phyloP scores from a whole-genome alignment of 2,329 filamentous ascomycete genomes.

The Shiraia sp. region DNA sequence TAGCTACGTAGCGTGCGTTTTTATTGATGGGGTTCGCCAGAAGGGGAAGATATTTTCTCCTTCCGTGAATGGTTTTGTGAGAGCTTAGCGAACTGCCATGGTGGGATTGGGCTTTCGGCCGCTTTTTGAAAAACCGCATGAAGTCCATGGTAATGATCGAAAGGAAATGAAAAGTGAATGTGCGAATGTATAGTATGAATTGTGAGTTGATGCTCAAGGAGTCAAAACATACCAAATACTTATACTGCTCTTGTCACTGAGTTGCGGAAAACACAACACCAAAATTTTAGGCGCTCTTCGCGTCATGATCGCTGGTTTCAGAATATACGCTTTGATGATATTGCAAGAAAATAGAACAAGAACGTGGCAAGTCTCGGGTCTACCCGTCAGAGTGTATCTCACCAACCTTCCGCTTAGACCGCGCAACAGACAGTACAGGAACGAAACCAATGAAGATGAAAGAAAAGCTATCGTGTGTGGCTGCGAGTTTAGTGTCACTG shows the following conservation, averaged over 20 bases:
- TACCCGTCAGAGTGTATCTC: no score
- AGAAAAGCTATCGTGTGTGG: no score
- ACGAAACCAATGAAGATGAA: no score
- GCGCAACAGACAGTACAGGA: no score
- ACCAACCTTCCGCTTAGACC: no score
- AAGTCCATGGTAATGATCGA: slow-evolving; percentile 18
- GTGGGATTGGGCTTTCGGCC: slow-evolving; percentile 9
- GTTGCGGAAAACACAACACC: no score
- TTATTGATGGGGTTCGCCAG: slow-evolving; percentile 25
- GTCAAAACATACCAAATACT: neutral
- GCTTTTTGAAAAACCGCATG: slow-evolving; percentile 19
- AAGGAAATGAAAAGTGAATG: neutral
- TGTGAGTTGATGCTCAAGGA: neutral
- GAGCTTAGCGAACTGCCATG: neutral
- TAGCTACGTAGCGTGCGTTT: slow-evolving; percentile 17
- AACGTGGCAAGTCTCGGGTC: no score
- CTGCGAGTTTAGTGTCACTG: no score
- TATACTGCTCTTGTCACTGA: neutral
- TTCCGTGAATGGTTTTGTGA: neutral
- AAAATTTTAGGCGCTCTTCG: no score
- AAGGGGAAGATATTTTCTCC: slow-evolving; percentile 16
- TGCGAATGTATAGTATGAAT: neutral
- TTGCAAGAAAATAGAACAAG: no score
- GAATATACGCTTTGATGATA: no score
- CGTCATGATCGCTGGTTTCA: no score